These are phyloP conservation scores for Elasticomyces elasticus DNA, from an alignment of 495 filamentous ascomycete genomes.

Conservation along the genomic window DNA sequence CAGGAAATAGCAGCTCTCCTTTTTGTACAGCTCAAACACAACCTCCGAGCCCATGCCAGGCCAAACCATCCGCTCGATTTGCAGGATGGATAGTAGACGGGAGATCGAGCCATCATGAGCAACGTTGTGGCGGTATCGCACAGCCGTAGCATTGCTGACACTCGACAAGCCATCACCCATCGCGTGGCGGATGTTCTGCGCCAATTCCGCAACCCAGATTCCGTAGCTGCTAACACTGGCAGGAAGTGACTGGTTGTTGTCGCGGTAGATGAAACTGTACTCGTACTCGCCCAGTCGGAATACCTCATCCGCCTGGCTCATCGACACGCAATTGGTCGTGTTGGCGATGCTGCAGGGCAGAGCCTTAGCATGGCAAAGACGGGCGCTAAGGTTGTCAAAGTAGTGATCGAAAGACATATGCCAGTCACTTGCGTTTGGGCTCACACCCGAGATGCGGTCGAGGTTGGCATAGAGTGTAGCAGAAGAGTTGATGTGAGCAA, in stretches of 20 bases:
- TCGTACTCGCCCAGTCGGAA: constrained; percentile 62
- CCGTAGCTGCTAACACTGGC: constrained; percentile 46
- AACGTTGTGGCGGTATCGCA: constrained; percentile 53
- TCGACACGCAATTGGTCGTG: constrained; percentile 45
- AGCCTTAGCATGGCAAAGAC: constrained; percentile 54
- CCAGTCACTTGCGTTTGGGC: constrained; percentile 44
- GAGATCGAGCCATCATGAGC: constrained; percentile 61
- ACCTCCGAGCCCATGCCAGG: constrained; percentile 63
- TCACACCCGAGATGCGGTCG: constrained; percentile 51
- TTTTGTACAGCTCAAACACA: constrained; percentile 53
- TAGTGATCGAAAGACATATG: constrained; percentile 60
- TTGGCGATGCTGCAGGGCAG: constrained; percentile 49
- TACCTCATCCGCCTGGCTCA: constrained; percentile 45
- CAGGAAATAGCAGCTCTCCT: constrained; percentile 19
- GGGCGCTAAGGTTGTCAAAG: constrained; percentile 61
- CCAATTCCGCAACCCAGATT: constrained; percentile 55
- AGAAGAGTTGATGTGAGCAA: constrained; percentile 46
- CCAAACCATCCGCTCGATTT: constrained; percentile 61
- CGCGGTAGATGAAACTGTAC: constrained; percentile 59
- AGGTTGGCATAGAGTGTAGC: constrained; percentile 40
- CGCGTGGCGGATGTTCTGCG: constrained; percentile 43
- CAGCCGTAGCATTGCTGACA: neutral
- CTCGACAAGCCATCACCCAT: constrained; percentile 6
- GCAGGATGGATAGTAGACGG: constrained; percentile 51
- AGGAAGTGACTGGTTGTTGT: constrained; percentile 44